phyloP scores from a whole-genome alignment of 23 red algal species.

The Chondrus crispus region DNA sequence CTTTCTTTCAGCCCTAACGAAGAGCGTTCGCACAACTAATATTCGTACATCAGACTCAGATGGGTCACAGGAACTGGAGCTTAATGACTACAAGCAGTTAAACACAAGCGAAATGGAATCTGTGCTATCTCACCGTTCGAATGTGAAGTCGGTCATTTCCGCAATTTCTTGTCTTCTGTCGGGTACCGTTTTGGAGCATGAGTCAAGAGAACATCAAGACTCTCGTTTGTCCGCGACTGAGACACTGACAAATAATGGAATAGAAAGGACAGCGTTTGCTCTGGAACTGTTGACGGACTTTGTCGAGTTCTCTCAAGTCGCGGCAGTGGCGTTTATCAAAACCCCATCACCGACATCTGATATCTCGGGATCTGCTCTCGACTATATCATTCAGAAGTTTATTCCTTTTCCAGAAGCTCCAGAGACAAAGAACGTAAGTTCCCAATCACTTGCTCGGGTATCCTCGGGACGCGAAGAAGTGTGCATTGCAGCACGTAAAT shows the following conservation, averaged over 20 bases:
- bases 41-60: no score
- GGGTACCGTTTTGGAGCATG: background rate
- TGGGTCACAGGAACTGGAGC: background rate
- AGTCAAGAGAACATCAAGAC: background rate
- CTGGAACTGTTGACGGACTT: constrained; percentile 46
- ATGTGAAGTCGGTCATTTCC: constrained; percentile 44
- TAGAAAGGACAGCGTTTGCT: constrained; percentile 25
- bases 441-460: constrained; percentile 14
- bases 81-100: background rate
- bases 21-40: background rate
- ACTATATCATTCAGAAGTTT: constrained; percentile 34
- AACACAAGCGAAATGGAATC: background rate
- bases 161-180: background rate
- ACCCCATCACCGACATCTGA: background rate
- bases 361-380: constrained; percentile 9
- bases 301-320: constrained; percentile 45
- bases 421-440: background rate
- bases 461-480: background rate
- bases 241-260: background rate
- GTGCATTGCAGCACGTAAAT: background rate
- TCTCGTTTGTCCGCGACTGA: background rate
- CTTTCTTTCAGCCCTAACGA: constrained; percentile 33
- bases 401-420: background rate
- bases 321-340: constrained; percentile 29
- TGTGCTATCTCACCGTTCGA: background rate